These are phyloP conservation scores for Aspergillus bridgeri DNA, from an alignment of 495 filamentous ascomycete species.

Conservation along the genomic window DNA sequence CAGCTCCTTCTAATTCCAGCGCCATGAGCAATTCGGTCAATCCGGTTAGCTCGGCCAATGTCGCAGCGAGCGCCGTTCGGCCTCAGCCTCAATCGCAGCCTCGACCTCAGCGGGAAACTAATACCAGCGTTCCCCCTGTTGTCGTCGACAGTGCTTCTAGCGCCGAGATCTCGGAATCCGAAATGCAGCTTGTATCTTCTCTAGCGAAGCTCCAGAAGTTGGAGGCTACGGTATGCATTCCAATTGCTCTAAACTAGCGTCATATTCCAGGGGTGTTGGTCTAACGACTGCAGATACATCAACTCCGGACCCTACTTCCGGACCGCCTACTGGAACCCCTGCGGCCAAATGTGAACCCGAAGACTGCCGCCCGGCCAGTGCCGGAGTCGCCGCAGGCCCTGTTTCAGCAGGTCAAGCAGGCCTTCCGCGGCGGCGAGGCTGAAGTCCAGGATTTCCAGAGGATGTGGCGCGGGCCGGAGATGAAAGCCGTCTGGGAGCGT, in stretches of 20 bases:
- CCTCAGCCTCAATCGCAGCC: background rate
- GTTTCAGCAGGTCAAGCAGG: slow-evolving; percentile 23
- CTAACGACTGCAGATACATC: slow-evolving; percentile 32
- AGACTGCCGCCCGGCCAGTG: slow-evolving; percentile 11
- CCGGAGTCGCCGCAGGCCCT: slow-evolving; percentile 30
- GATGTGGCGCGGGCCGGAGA: slow-evolving; percentile 35
- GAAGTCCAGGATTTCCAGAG: slow-evolving; percentile 32
- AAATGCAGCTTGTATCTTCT: slow-evolving; percentile 42
- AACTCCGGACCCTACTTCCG: slow-evolving; percentile 40
- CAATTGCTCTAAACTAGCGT: no score
- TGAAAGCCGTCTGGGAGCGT: slow-evolving; percentile 36
- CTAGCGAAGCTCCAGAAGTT: slow-evolving; percentile 43
- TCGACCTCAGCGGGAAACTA: background rate
- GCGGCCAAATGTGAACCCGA: slow-evolving; percentile 29
- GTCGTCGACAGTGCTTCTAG: background rate
- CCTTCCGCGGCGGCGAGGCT: slow-evolving; percentile 25
- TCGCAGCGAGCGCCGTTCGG: background rate
- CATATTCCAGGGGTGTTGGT: no score
- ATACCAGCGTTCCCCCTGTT: background rate
- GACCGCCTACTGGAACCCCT: slow-evolving; percentile 37
- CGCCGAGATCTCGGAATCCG: slow-evolving; percentile 27
- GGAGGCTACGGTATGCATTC: slow-evolving; percentile 33
- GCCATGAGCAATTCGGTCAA: background rate
- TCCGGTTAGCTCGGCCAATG: background rate
- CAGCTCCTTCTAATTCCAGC: background rate